Evolutionary conservation across 116 monocot species (phyloP).

Genomic region (Dioscorea cayenensis): DNA sequence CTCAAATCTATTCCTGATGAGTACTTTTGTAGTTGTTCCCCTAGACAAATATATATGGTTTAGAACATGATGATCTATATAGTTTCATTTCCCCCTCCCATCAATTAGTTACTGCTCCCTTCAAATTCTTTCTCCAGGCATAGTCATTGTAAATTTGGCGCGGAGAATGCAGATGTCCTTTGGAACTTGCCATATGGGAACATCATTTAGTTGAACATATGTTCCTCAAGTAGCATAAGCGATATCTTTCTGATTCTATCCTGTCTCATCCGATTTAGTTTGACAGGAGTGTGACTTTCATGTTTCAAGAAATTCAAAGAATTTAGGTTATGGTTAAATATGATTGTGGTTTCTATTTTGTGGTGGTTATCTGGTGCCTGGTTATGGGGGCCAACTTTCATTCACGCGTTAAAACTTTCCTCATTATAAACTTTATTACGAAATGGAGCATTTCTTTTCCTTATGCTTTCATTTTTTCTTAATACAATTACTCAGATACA

Average conservation of each 20-base stretch:
- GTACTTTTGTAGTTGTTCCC: background rate
- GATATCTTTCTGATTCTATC: too few species aligned
- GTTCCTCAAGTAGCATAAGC: background rate
- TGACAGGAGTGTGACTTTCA: too few species aligned
- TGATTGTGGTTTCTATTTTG: too few species aligned
- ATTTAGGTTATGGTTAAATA: too few species aligned
- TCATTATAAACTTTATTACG: background rate
- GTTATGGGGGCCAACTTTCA: background rate
- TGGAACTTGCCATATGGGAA: background rate
- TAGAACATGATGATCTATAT: background rate
- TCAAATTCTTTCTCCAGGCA: background rate
- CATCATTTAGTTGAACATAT: background rate
- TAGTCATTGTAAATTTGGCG: background rate
- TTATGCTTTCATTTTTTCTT: background rate
- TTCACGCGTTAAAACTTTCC: background rate
- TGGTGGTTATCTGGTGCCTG: background rate
- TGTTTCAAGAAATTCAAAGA: too few species aligned
- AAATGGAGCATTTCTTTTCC: background rate
- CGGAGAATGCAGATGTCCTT: background rate
- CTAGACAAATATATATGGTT: background rate
- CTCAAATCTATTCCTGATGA: too few species aligned
- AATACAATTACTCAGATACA: background rate
- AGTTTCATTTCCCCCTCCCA: too few species aligned
- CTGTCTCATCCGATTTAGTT: too few species aligned
- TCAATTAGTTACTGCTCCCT: background rate